These are phyloP conservation scores for Globisporangium canariense DNA, from an alignment of 352 stramenopile species.

Conservation along the genomic window DNA sequence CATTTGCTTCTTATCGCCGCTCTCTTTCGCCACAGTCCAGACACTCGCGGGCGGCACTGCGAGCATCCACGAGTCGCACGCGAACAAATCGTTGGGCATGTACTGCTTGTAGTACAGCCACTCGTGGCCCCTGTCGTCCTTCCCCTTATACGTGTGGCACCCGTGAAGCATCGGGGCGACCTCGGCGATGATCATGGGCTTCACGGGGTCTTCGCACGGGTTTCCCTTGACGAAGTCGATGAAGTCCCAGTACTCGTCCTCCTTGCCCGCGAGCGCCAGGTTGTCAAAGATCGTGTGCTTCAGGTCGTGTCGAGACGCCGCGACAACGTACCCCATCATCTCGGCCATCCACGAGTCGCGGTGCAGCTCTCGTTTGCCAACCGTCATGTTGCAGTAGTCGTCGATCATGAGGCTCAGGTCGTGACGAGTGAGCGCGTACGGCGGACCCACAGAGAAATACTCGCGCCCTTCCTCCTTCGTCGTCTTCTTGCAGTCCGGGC, in stretches of 20 bases:
- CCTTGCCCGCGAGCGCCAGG: constrained; percentile 48
- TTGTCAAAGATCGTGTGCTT: constrained; percentile 78
- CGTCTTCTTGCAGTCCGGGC: constrained; percentile 45
- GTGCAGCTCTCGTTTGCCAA: constrained; percentile 37
- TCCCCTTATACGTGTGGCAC: constrained; percentile 37
- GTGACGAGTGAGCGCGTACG: constrained; percentile 53
- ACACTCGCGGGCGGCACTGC: constrained; percentile 47
- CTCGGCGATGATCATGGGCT: constrained; percentile 41
- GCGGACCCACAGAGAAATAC: constrained; percentile 52
- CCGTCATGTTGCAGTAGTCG: constrained; percentile 67
- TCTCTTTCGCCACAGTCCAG: constrained; percentile 58
- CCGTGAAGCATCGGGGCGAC: constrained; percentile 43
- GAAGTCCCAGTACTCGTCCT: constrained; percentile 60
- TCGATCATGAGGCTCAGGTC: constrained; percentile 52
- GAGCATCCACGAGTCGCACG: constrained; percentile 77
- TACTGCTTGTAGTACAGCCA: constrained; percentile 68
- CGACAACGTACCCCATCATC: constrained; percentile 58
- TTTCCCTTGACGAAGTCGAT: constrained; percentile 55
- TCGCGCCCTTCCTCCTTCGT: constrained; percentile 38
- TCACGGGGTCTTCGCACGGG: constrained; percentile 46
- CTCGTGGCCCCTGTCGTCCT: constrained; percentile 40
- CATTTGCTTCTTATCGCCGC: constrained; percentile 41
- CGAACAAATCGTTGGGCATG: constrained; percentile 69
- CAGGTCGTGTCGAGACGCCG: constrained; percentile 58
- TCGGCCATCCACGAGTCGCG: constrained; percentile 44